phyloP scores from a whole-genome alignment of 441 rosid genomes.

The Metrosideros polymorpha region DNA sequence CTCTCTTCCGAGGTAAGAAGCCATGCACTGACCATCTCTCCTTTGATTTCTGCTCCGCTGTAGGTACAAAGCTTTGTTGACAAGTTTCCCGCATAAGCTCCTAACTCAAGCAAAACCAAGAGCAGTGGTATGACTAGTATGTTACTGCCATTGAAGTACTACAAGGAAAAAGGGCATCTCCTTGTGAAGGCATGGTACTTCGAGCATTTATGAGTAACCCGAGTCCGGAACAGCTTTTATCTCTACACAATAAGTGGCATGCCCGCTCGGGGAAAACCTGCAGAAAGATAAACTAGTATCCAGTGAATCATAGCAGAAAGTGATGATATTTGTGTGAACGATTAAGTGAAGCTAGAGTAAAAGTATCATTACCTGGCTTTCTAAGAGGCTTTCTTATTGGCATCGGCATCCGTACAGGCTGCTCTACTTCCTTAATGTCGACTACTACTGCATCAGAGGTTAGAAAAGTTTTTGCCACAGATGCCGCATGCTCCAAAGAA shows the following conservation, averaged over 20 bases:
- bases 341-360: not conserved
- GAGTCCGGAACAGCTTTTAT: not conserved
- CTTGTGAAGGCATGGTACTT: not conserved
- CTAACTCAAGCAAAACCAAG: not conserved
- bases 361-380: conserved; percentile 17
- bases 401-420: conserved; percentile 6
- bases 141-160: not conserved
- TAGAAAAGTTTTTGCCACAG: conserved; percentile 76
- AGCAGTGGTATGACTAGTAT: not conserved
- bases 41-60: not conserved
- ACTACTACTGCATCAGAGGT: conserved; percentile 75
- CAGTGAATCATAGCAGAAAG: not conserved
- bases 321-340: not conserved
- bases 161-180: not conserved
- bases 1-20: not conserved
- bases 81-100: not conserved
- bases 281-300: not conserved
- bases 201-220: not conserved
- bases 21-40: not conserved
- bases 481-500: conserved; percentile 84
- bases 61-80: not conserved
- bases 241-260: not conserved
- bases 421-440: conserved; percentile 40
- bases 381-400: conserved; percentile 36
- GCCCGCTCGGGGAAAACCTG: not conserved